Percentiles rank a stretch among this genome's conserved stretches.
Conservation (phyloP, 2,329 filamentous ascomycete genomes). For the Phyllosticta citrichinensis region DNA sequence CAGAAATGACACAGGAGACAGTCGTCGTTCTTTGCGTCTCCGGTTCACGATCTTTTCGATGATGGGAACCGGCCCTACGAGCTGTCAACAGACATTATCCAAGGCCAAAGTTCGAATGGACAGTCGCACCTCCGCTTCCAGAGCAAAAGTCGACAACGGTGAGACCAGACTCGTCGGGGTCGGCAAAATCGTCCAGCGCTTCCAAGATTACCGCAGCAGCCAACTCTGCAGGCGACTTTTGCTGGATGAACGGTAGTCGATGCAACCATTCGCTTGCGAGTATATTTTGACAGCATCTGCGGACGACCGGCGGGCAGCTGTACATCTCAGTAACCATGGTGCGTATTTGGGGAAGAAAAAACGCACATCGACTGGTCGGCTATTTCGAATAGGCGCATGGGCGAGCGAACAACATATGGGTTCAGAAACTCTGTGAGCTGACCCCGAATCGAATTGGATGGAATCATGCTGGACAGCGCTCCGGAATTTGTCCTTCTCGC, state of each 20-base stretch:
- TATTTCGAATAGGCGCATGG: conserved; percentile 21
- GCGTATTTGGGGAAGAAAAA: neutral
- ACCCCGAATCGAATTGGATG: neutral
- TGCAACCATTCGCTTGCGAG: conserved; percentile 55
- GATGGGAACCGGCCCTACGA: conserved; percentile 21
- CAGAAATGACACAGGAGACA: conserved; percentile 25
- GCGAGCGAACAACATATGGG: neutral
- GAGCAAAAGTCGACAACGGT: conserved; percentile 68
- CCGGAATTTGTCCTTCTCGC: too few relatives aligned
- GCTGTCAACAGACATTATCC: conserved; percentile 11
- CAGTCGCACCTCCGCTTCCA: conserved; percentile 50
- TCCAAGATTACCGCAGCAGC: conserved; percentile 48
- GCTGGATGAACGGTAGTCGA: conserved; percentile 48
- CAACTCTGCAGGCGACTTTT: conserved; percentile 47
- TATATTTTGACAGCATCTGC: conserved; percentile 54
- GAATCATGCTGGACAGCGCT: neutral
- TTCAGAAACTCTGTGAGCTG: neutral
- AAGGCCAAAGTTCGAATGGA: neutral
- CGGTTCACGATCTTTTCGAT: conserved; percentile 27
- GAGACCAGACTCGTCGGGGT: conserved; percentile 26
- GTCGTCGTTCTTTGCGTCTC: conserved; percentile 12
- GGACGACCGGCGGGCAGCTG: conserved; percentile 58
- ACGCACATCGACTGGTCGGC: conserved; percentile 20
- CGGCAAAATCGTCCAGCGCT: conserved; percentile 13
- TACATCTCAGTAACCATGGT: neutral